Conservation (phyloP, 257 asterid species). For the Jacaranda mimosifolia region DNA sequence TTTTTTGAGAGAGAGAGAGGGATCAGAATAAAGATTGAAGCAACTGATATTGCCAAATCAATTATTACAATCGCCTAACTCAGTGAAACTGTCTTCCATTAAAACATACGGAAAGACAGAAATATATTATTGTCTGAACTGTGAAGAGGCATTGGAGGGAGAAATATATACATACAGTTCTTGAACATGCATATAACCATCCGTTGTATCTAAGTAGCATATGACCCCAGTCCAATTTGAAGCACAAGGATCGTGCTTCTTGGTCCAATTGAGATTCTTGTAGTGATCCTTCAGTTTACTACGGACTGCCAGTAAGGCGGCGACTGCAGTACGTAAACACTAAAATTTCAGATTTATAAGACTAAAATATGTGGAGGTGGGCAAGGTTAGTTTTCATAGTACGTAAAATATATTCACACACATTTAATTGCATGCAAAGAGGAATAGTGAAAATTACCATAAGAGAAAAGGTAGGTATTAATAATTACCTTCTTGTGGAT, state of each 20-base stretch:
- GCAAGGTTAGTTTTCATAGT: background rate
- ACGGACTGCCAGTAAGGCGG: constrained; percentile 49
- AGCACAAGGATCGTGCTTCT: constrained; percentile 49
- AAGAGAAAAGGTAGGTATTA: background rate
- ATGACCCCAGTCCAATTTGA: constrained; percentile 50
- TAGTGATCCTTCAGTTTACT: constrained; percentile 44
- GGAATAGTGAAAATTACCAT: background rate
- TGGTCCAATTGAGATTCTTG: constrained; percentile 48
- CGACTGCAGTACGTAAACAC: constrained; percentile 41
- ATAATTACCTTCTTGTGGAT: constrained; percentile 49
- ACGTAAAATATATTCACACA: background rate
- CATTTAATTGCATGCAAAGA: background rate
- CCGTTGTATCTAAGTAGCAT: constrained; percentile 27
- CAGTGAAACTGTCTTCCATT: background rate
- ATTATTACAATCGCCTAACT: too few species aligned
- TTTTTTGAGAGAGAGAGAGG: too few species aligned
- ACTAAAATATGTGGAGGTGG: background rate
- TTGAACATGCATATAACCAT: constrained; percentile 52
- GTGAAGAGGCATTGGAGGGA: background rate
- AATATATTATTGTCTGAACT: background rate
- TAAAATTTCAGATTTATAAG: background rate
- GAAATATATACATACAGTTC: constrained; percentile 45
- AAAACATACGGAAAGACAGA: background rate
- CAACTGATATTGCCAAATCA: too few species aligned
- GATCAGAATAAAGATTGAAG: too few species aligned